Percentiles rank a stretch among this genome's conserved stretches.
Conservation (phyloP, 805 yeast genomes). For the Candida broadrunensis region DNA sequence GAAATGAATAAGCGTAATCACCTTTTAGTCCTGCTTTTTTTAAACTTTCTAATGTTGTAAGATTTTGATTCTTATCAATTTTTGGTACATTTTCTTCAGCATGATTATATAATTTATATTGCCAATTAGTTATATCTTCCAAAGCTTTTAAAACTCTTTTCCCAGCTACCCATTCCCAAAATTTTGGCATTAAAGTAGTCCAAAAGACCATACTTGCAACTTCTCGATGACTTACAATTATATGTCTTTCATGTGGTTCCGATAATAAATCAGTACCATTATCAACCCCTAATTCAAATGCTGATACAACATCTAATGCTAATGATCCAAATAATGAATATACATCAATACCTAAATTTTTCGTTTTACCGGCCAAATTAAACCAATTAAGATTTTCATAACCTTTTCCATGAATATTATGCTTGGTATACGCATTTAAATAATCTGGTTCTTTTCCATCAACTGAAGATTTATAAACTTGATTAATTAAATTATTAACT, state of each 20-base stretch:
- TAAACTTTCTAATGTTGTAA: slow-evolving; percentile 33
- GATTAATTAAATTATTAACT: slow-evolving; percentile 21
- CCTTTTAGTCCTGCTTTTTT: slow-evolving; percentile 30
- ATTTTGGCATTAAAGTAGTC: slow-evolving; percentile 57
- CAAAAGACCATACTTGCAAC: slow-evolving; percentile 64
- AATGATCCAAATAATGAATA: slow-evolving; percentile 63
- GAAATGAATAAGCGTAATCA: slow-evolving; percentile 34
- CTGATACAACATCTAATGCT: slow-evolving; percentile 69
- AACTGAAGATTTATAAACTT: slow-evolving; percentile 25
- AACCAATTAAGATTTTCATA: slow-evolving; percentile 28
- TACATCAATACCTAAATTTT: slow-evolving; percentile 48
- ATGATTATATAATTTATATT: slow-evolving; percentile 25
- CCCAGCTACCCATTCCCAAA: slow-evolving; percentile 50
- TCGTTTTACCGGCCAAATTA: slow-evolving; percentile 11
- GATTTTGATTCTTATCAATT: slow-evolving; percentile 13
- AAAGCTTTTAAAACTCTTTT: slow-evolving; percentile 36
- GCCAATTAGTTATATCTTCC: slow-evolving; percentile 45
- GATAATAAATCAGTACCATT: slow-evolving; percentile 45
- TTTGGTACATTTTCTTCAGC: slow-evolving; percentile 33
- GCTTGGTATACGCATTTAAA: slow-evolving; percentile 28
- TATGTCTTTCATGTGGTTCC: slow-evolving; percentile 35
- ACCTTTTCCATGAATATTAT: slow-evolving; percentile 35
- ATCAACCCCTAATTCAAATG: slow-evolving; percentile 54
- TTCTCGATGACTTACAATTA: slow-evolving; percentile 41
- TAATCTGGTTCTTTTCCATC: slow-evolving; percentile 30